Evolutionary conservation across 805 yeast species (phyloP).

Genomic region (Kluyveromyces starmeri): DNA sequence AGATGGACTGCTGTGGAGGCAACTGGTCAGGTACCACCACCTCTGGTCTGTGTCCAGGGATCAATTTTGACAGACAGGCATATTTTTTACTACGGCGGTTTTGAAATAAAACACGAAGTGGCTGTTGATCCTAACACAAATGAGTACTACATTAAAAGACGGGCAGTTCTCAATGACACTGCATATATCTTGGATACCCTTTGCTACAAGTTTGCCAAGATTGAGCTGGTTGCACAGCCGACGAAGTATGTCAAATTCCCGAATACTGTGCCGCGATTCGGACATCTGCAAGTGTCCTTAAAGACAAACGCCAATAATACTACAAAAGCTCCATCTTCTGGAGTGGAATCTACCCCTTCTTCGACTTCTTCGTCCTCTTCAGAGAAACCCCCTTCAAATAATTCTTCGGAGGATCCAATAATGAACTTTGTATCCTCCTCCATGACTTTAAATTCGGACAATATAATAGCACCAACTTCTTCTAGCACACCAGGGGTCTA

Average conservation of each 20-base stretch:
- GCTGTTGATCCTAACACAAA: conserved; percentile 27
- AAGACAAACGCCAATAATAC: conserved; percentile 8
- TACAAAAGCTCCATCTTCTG: conserved; percentile 1
- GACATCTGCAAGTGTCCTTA: conserved; percentile 31
- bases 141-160: conserved; percentile 31
- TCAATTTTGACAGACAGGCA: conserved; percentile 47
- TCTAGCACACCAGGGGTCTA: conserved; percentile 11
- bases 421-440: conserved; percentile 4
- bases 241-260: conserved; percentile 25
- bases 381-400: conserved; percentile 4
- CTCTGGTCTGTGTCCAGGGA: conserved; percentile 40
- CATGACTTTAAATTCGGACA: conserved; percentile 4
- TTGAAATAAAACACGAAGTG: conserved; percentile 34
- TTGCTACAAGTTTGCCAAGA: conserved; percentile 40
- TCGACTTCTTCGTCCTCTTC: conserved; percentile 5
- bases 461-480: conserved; percentile 1
- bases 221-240: conserved; percentile 32
- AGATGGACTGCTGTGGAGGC: conserved; percentile 28
- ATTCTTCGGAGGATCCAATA: conserved; percentile 5
- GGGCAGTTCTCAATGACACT: conserved; percentile 40
- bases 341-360: conserved; percentile 1
- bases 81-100: conserved; percentile 63
- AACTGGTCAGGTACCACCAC: conserved; percentile 41
- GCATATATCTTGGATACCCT: conserved; percentile 52
- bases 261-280: conserved; percentile 32